Percentiles rank a stretch among this genome's conserved stretches.
Evolutionary conservation across 179 eudicot species (phyloP).

Genomic region (Silene noctiflora): DNA sequence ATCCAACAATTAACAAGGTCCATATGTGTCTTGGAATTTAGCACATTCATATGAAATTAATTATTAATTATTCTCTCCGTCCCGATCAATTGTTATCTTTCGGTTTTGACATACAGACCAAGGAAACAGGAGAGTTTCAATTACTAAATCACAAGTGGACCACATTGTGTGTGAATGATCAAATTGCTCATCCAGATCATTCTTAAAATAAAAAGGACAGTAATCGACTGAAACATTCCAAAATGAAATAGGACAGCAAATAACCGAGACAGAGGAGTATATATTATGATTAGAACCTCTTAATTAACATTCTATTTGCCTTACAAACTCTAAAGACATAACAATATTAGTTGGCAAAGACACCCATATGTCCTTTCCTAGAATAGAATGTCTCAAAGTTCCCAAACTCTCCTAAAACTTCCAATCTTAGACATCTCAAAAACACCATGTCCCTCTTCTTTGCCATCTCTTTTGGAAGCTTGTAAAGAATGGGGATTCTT

Average conservation of each 20-base stretch:
- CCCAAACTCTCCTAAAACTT: slow-evolving; percentile 48
- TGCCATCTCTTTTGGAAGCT: slow-evolving; percentile 53
- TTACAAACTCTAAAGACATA: slow-evolving; percentile 23
- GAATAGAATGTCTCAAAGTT: slow-evolving; percentile 42
- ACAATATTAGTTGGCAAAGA: slow-evolving; percentile 30
- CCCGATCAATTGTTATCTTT: too few relatives aligned
- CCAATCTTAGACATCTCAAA: slow-evolving; percentile 62
- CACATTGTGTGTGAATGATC: too few relatives aligned
- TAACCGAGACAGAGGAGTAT: too few relatives aligned
- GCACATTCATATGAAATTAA: neutral
- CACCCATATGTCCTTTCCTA: slow-evolving; percentile 25
- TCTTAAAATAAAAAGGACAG: too few relatives aligned
- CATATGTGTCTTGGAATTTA: slow-evolving; percentile 14
- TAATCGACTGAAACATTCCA: too few relatives aligned
- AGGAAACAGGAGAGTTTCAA: too few relatives aligned
- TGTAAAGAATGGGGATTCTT: slow-evolving; percentile 89
- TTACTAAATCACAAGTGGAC: too few relatives aligned
- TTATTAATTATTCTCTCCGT: neutral
- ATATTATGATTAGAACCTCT: neutral
- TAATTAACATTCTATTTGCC: slow-evolving; percentile 30
- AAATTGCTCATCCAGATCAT: too few relatives aligned
- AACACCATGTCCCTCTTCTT: slow-evolving; percentile 48
- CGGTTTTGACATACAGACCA: too few relatives aligned
- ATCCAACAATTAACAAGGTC: slow-evolving; percentile 12
- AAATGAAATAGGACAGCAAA: too few relatives aligned